Base-by-base conservation (phyloP, 352 stramenopile genomes). In the Phytophthora hibernalis region DNA sequence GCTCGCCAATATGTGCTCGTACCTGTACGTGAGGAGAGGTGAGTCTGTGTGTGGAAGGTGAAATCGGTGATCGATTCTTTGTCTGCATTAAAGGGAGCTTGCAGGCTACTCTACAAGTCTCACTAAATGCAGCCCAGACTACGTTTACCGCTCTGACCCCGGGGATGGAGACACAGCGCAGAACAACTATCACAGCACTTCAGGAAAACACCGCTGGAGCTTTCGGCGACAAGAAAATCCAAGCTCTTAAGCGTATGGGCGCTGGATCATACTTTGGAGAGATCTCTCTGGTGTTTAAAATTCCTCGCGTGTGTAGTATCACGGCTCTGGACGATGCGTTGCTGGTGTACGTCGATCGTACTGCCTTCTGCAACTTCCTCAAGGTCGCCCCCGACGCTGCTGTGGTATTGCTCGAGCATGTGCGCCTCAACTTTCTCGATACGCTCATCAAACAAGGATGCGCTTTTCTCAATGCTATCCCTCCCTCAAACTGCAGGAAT, bases 221-320 rank as follows among this genome's bases (percentile, higher is more conserved):
- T 16, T 72, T 72, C 18, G 24, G 30, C 1, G 52, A 65, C 18
- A 75, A 73, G 47, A 78, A 80, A 45, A 78, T 89, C 3, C 76
- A 86, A 60, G 68, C 80, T 10, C 64, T 89, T 1, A 89, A 88
- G 66, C 72, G 74, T 6, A 77, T 92, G 61, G 60, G 65, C 1
- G 54, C 74, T 5, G 83, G 83, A 1, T 75, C 80, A 10, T 92
- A 91, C 63, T 92, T 92, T 66, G 82, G 83, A 24, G 83, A 92
- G 42, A 92, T 90, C 61, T 90, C 82, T 48, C 68, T 92, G 5
- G 62, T 92, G 20, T 87, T 89, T 62, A 84, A 83, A 51, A 82
- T 91, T 51, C 80, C 80, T n/a, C 82, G 82, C 13, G 79, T 90
- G 35, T 85, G 78, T 15, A 90, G 72, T 45, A 82, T 92, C 50